Conservation (phyloP, 805 yeast species). For the Wickerhamiella domercqiae region DNA sequence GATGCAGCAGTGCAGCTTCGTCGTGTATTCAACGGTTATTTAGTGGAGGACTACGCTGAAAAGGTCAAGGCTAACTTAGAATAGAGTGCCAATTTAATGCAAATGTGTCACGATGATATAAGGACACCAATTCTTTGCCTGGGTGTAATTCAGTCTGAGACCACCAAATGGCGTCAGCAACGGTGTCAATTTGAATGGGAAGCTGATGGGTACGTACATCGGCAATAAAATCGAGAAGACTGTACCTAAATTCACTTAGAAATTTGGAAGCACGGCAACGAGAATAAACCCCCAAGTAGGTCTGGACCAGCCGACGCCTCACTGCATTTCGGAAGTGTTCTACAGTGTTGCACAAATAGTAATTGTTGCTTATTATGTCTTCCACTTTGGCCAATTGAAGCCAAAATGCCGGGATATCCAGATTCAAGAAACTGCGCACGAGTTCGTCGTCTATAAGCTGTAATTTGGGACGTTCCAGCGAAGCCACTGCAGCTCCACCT, state of each 20-base stretch:
- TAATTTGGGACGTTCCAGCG: slow-evolving; percentile 5
- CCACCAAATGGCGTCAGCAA: neutral
- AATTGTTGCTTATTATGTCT: neutral
- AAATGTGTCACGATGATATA: slow-evolving; percentile 6
- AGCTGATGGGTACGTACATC: slow-evolving; percentile 7
- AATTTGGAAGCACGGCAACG: slow-evolving; percentile 1
- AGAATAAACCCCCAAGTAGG: slow-evolving; percentile 7
- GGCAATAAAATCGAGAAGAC: slow-evolving; percentile 2
- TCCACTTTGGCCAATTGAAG: neutral
- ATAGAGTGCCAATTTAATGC: slow-evolving; percentile 5
- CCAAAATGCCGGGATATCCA: slow-evolving; percentile 5
- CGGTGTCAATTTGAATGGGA: slow-evolving; percentile 8
- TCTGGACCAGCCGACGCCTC: slow-evolving; percentile 1
- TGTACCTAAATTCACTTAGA: slow-evolving; percentile 4
- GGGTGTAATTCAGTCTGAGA: neutral
- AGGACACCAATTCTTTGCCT: slow-evolving; percentile 1
- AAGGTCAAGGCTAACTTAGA: neutral
- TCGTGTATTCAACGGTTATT: slow-evolving; percentile 13
- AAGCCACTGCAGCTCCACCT: slow-evolving; percentile 5
- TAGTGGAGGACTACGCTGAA: slow-evolving; percentile 16
- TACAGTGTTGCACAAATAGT: neutral
- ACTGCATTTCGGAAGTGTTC: neutral
- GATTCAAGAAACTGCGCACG: neutral
- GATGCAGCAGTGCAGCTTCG: slow-evolving; percentile 13
- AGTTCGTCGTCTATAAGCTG: slow-evolving; percentile 5